Base-by-base conservation (phyloP, 768 basidiomycete species). In the Pisolithus tinctorius region DNA sequence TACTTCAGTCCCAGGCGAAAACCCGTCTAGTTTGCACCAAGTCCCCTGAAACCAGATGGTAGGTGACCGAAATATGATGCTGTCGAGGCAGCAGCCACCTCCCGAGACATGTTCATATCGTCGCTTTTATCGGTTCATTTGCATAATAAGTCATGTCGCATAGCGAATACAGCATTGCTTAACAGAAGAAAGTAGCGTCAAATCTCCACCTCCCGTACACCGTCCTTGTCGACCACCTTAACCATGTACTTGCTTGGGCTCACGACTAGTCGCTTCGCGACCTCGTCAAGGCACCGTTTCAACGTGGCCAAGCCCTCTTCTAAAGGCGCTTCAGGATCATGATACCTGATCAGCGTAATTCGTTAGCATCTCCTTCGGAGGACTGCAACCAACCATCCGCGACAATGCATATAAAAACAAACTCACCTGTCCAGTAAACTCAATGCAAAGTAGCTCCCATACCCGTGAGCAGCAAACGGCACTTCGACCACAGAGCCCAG, bases 391-490 rank as follows among this genome's bases (percentile, higher is more conserved):
- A 2, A 6, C 25, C 3, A 44, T 16, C n/a, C 4, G 3, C 17
- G 20, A 48, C 31, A 25, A 29, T 16, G 31, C 40, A 44, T 17
- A 49, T 8, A 30, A 43, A 45, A 17, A 34, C 17, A 43, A n/a
- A 64, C 80, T 38, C 51, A 90, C 89, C 89, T 77, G 65, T 99
- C 96, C 49, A 98, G 77, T 65, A 95, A 87, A 80, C 86, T 84
- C 58, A 97, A 71, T 8, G 84, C 86, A 68, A 98, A 96, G 71
- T 93, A 96, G 50, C 85, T 79, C 41, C 93, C 96, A 64, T 97
- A 93, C 2, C 96, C 96, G 63, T 98, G 95, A 1, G 93, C 93
- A 14, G 84, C 93, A 65, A 93, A 99, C 0, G 93, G 93, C 11
- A 96, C 87, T 50, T 84, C 80, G 3, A 84, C 80, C 63, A 88